Percentiles rank a stretch among this genome's conserved stretches.
Evolutionary conservation across 1,284 basidiomycete genomes (phyloP).

Genomic region (Pholiota adiposa): DNA sequence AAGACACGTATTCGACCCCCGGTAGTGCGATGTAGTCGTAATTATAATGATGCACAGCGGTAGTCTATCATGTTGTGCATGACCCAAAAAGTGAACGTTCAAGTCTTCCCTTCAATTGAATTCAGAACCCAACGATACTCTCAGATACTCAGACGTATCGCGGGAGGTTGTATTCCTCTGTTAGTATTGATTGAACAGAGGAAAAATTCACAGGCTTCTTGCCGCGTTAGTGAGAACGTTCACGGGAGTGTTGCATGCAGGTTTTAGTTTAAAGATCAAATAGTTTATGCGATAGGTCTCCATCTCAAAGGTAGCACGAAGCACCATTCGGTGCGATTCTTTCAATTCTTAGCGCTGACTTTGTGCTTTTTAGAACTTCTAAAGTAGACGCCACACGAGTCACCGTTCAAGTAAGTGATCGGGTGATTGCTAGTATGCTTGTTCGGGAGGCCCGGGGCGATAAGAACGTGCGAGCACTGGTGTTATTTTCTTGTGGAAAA

Average conservation of each 20-base stretch:
- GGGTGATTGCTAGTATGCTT: too few species aligned
- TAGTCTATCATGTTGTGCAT: too few species aligned
- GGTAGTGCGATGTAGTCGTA: neutral
- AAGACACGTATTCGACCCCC: neutral
- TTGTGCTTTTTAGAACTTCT: neutral
- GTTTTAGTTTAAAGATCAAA: neutral
- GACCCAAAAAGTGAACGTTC: neutral
- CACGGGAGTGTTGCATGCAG: neutral
- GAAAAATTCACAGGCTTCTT: neutral
- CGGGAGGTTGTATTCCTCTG: conserved; percentile 2
- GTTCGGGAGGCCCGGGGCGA: too few species aligned
- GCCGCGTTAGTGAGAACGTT: neutral
- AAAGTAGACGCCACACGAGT: neutral
- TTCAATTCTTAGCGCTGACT: neutral
- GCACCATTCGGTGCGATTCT: neutral
- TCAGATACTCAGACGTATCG: conserved; percentile 1
- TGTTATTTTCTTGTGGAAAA: too few species aligned
- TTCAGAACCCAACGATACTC: conserved; percentile 2
- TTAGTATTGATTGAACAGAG: neutral
- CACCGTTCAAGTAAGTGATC: neutral
- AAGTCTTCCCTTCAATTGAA: neutral
- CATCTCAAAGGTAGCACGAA: neutral
- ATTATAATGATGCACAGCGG: too few species aligned
- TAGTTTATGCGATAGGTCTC: conserved; percentile 7
- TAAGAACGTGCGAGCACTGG: too few species aligned